phyloP scores from a whole-genome alignment of 768 basidiomycete species.

The Lactifluus piperatus region DNA sequence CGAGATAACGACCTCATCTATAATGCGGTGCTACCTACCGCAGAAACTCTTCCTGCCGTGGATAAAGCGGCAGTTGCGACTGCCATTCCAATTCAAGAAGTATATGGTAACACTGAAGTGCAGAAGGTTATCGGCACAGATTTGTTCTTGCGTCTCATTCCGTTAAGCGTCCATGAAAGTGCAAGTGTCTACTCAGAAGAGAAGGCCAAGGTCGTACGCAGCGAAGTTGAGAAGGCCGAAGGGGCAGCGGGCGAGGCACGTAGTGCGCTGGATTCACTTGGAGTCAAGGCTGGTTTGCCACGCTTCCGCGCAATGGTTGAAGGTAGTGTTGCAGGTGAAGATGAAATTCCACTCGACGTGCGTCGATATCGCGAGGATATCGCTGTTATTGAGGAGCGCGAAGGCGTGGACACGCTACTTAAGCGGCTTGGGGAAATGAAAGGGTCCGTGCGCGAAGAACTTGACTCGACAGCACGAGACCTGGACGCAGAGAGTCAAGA shows the following conservation, averaged over 20 bases:
- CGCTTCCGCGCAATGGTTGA: conserved; percentile 67
- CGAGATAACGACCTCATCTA: conserved; percentile 98
- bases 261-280: conserved; percentile 73
- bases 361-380: conserved; percentile 72
- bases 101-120: conserved; percentile 84
- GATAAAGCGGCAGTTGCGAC: conserved; percentile 80
- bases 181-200: conserved; percentile 97
- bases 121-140: conserved; percentile 92
- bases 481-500: conserved; percentile 79
- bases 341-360: conserved; percentile 64
- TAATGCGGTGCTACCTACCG: conserved; percentile 76
- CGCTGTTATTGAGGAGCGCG: conserved; percentile 52
- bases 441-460: conserved; percentile 44
- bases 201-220: conserved; percentile 89
- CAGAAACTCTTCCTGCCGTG: conserved; percentile 68
- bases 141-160: conserved; percentile 79
- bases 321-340: conserved; percentile 50
- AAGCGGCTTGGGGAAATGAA: conserved; percentile 51
- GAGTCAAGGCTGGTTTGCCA: conserved; percentile 60
- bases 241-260: conserved; percentile 70
- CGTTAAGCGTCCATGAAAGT: conserved; percentile 90
- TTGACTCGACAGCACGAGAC: conserved; percentile 54
- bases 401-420: conserved; percentile 58
- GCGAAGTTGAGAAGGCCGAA: conserved; percentile 83
- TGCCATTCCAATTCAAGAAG: conserved; percentile 88